phyloP scores from a whole-genome alignment of 768 basidiomycete species.

The Imleria badia region DNA sequence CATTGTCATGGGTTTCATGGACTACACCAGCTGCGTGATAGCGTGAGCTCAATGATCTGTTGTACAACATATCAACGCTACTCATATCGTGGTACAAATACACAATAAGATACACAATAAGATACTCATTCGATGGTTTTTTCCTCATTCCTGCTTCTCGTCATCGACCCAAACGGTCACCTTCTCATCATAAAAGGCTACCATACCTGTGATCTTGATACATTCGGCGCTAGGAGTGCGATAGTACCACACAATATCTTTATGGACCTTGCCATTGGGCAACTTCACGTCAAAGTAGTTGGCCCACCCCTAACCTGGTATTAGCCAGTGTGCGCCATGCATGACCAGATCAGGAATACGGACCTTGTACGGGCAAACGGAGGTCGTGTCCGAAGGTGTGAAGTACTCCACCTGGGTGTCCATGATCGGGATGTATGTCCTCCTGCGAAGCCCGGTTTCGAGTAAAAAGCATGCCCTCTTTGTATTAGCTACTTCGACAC shows the following conservation, averaged over 20 bases:
- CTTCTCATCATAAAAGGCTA: constrained; percentile 67
- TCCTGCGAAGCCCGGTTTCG: constrained; percentile 55
- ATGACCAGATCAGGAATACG: neutral
- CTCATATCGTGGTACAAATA: neutral
- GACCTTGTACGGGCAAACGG: constrained; percentile 67
- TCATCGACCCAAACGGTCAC: constrained; percentile 66
- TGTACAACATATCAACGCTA: constrained; percentile 1
- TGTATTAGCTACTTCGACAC: constrained; percentile 63
- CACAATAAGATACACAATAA: neutral
- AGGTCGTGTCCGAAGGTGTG: constrained; percentile 43
- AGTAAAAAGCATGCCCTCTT: constrained; percentile 52
- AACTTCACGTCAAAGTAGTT: constrained; percentile 54
- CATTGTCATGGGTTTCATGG: constrained; percentile 10
- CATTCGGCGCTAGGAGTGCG: constrained; percentile 52
- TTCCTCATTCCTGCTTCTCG: constrained; percentile 43
- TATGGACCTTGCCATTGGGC: constrained; percentile 41
- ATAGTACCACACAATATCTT: constrained; percentile 67
- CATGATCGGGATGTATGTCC: constrained; percentile 61
- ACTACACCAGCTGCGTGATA: neutral
- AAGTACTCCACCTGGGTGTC: constrained; percentile 54
- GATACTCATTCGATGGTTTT: constrained; percentile 10
- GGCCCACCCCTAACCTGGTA: constrained; percentile 51
- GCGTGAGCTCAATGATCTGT: neutral
- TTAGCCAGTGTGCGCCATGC: neutral
- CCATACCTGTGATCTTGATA: constrained; percentile 43